These are phyloP conservation scores for Mycena vulgaris DNA, from an alignment of 768 basidiomycete genomes.

Conservation along the genomic window DNA sequence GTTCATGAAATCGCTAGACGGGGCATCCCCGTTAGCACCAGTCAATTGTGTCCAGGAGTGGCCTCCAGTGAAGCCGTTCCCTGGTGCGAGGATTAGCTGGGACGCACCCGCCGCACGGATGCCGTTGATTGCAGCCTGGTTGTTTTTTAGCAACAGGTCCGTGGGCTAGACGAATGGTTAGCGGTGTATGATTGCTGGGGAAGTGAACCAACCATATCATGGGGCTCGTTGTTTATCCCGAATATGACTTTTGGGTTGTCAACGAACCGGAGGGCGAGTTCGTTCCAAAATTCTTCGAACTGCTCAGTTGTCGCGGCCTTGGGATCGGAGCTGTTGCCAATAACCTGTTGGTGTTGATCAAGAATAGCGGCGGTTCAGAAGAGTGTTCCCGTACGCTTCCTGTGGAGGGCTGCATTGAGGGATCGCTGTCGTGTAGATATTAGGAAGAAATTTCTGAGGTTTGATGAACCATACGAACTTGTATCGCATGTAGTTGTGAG, in stretches of 20 bases:
- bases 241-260: constrained; percentile 62
- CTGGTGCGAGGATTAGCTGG: constrained; percentile 63
- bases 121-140: constrained; percentile 62
- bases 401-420: constrained; percentile 59
- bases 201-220: constrained; percentile 53
- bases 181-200: neutral
- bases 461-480: constrained; percentile 49
- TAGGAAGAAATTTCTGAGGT: neutral
- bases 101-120: constrained; percentile 57
- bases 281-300: constrained; percentile 60
- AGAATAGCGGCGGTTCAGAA: neutral
- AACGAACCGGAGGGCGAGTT: constrained; percentile 58
- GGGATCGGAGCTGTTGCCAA: constrained; percentile 61
- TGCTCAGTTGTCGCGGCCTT: constrained; percentile 61
- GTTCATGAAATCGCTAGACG: constrained; percentile 61
- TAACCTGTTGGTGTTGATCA: constrained; percentile 50
- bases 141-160: constrained; percentile 56
- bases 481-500: constrained; percentile 66
- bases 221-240: constrained; percentile 64
- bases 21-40: constrained; percentile 48
- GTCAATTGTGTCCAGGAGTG: constrained; percentile 60
- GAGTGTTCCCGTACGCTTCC: constrained; percentile 54
- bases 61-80: constrained; percentile 64
- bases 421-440: constrained; percentile 49
- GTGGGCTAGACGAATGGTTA: constrained; percentile 49